Evolutionary conservation across 2,329 filamentous ascomycete species (phyloP).

Genomic region (Onygena corvina): DNA sequence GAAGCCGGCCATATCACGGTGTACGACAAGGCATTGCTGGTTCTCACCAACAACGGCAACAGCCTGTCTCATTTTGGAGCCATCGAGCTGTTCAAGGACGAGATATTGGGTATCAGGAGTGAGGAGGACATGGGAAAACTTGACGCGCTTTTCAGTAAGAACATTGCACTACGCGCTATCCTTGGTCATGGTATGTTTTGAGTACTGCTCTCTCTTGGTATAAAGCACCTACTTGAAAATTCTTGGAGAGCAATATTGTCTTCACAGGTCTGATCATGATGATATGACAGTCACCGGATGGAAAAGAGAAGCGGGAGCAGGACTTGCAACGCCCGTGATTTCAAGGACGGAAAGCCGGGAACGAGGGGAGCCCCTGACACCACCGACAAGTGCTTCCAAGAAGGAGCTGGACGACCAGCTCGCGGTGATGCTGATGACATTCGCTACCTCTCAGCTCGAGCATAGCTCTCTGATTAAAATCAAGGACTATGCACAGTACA

Average conservation of each 20-base stretch:
- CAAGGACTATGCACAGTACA: constrained; percentile 18
- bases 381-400: not conserved
- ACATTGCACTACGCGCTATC: constrained; percentile 20
- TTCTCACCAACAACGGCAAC: constrained; percentile 25
- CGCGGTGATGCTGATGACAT: constrained; percentile 18
- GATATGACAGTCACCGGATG: constrained; percentile 4
- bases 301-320: not conserved
- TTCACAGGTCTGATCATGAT: not conserved
- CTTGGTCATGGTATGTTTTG: constrained; percentile 19
- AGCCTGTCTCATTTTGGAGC: constrained; percentile 23
- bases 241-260: not conserved
- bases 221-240: not conserved
- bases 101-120: constrained; percentile 27
- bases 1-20: constrained; percentile 30
- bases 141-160: constrained; percentile 21
- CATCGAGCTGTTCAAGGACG: constrained; percentile 29
- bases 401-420: not conserved
- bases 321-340: not conserved
- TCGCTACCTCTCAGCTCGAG: constrained; percentile 28
- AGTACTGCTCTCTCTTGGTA: constrained; percentile 2
- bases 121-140: constrained; percentile 15
- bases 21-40: constrained; percentile 31
- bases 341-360: not conserved
- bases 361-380: not conserved
- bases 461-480: constrained; percentile 22